A percentile compares a stretch with the other conserved stretches of the same genome.
Conservation (phyloP, 495 filamentous ascomycete species). For the Patellaria atrata region DNA sequence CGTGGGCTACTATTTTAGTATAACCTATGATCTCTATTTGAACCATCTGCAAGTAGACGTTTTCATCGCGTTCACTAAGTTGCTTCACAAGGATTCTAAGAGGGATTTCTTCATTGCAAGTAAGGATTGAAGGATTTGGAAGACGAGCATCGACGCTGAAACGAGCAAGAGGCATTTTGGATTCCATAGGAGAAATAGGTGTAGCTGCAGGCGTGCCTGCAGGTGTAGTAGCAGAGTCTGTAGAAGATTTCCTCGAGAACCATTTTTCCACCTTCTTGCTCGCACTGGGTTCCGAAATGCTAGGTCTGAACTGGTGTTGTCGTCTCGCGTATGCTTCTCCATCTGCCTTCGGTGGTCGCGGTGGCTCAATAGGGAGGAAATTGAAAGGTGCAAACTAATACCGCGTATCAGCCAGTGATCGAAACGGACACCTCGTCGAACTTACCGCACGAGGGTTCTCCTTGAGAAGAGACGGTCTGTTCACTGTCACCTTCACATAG, state of each 20-base stretch:
- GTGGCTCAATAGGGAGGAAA: slow-evolving; percentile 87
- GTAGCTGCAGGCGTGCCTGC: slow-evolving; percentile 13
- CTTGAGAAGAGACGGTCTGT: slow-evolving; percentile 66
- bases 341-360: slow-evolving; percentile 46
- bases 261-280: slow-evolving; percentile 14
- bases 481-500: slow-evolving; percentile 82
- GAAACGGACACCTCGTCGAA: slow-evolving; percentile 1
- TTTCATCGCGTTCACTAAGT: slow-evolving; percentile 44
- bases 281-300: slow-evolving; percentile 40
- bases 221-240: slow-evolving; percentile 6
- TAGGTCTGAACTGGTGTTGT: slow-evolving; percentile 55
- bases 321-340: slow-evolving; percentile 75
- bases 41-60: slow-evolving; percentile 59
- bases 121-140: slow-evolving; percentile 77
- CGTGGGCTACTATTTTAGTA: slow-evolving; percentile 63
- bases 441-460: slow-evolving; percentile 62
- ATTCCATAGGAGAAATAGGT: slow-evolving; percentile 2
- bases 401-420: slow-evolving; percentile 2
- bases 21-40: slow-evolving; percentile 69
- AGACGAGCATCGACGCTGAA: slow-evolving; percentile 65
- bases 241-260: slow-evolving; percentile 10
- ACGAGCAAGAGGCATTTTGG: slow-evolving; percentile 33
- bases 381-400: slow-evolving; percentile 46
- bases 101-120: slow-evolving; percentile 73
- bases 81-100: slow-evolving; percentile 67